A percentile compares a stretch with the other conserved stretches of the same genome.
Evolutionary conservation across 2,329 filamentous ascomycete species (phyloP).

Genomic region (Stagonosporopsis chrysanthemi): DNA sequence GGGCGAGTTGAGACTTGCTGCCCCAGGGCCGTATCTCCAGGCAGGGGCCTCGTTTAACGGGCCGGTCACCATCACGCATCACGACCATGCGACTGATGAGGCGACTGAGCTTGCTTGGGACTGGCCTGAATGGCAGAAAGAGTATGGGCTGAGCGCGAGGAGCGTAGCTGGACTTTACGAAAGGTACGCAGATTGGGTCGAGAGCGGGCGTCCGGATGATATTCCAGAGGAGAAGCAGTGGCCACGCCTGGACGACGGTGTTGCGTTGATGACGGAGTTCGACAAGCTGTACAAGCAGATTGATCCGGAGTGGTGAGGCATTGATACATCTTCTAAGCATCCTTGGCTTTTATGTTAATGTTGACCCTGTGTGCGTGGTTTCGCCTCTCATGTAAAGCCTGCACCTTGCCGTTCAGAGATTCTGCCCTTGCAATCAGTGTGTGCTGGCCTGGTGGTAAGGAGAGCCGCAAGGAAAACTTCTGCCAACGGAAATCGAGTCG

Average conservation of each 20-base stretch:
- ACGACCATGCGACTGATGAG: conserved; percentile 36
- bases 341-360: background rate
- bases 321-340: background rate
- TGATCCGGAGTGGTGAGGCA: conserved; percentile 12
- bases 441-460: background rate
- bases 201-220: conserved; percentile 13
- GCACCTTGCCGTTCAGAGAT: background rate
- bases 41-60: conserved; percentile 18
- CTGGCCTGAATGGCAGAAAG: conserved; percentile 51
- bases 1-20: conserved; percentile 25
- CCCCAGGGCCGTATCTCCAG: conserved; percentile 56
- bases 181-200: conserved; percentile 36
- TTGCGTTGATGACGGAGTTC: conserved; percentile 57
- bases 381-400: conserved; percentile 2
- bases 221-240: conserved; percentile 31
- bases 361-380: background rate
- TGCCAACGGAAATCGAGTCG: conserved; percentile 8
- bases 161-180: conserved; percentile 41
- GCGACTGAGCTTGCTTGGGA: conserved; percentile 48
- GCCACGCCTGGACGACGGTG: conserved; percentile 53
- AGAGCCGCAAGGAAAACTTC: background rate
- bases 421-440: background rate
- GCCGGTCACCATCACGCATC: conserved; percentile 34
- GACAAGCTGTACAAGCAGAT: conserved; percentile 24
- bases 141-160: conserved; percentile 27